A percentile compares a stretch with the other conserved stretches of the same genome.
Conservation (phyloP, 1,139 yeast species). For the Magnusiomyces tetraspermus region DNA sequence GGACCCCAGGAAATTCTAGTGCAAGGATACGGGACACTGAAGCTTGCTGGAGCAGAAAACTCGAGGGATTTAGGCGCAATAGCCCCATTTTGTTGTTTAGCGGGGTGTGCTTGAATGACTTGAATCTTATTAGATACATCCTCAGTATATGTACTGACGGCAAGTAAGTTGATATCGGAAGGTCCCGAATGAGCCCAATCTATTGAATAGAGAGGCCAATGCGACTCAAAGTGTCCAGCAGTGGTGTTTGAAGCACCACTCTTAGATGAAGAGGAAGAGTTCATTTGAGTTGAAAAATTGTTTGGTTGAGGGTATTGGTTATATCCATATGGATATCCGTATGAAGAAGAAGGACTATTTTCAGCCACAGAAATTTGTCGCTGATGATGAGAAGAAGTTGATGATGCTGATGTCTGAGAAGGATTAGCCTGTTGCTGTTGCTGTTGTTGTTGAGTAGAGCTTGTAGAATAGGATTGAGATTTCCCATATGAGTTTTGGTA, state of each 20-base stretch:
- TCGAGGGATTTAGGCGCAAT: slow-evolving; percentile 16
- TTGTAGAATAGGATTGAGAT: too few species aligned
- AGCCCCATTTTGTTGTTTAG: slow-evolving; percentile 20
- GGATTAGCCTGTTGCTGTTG: too few species aligned
- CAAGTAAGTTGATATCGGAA: slow-evolving; percentile 44
- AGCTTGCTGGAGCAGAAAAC: slow-evolving; percentile 39
- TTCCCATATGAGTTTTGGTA: too few species aligned
- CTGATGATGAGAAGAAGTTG: neutral
- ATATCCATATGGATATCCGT: slow-evolving; percentile 2
- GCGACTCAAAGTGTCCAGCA: slow-evolving; percentile 43
- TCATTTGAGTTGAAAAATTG: neutral
- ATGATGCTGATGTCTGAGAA: too few species aligned
- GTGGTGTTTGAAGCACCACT: slow-evolving; percentile 9
- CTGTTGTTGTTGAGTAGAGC: too few species aligned
- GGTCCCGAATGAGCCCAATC: slow-evolving; percentile 51
- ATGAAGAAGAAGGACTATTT: slow-evolving; percentile 1
- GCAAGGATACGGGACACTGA: slow-evolving; percentile 51
- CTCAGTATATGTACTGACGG: slow-evolving; percentile 62
- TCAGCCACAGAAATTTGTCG: neutral
- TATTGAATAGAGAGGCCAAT: slow-evolving; percentile 53
- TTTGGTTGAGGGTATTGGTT: neutral
- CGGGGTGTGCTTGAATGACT: slow-evolving; percentile 24
- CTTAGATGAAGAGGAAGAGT: neutral
- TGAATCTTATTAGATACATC: slow-evolving; percentile 33
- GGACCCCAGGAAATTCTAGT: slow-evolving; percentile 75